phyloP scores from a whole-genome alignment of 1,139 yeast species.

The Taphrina pruni region DNA sequence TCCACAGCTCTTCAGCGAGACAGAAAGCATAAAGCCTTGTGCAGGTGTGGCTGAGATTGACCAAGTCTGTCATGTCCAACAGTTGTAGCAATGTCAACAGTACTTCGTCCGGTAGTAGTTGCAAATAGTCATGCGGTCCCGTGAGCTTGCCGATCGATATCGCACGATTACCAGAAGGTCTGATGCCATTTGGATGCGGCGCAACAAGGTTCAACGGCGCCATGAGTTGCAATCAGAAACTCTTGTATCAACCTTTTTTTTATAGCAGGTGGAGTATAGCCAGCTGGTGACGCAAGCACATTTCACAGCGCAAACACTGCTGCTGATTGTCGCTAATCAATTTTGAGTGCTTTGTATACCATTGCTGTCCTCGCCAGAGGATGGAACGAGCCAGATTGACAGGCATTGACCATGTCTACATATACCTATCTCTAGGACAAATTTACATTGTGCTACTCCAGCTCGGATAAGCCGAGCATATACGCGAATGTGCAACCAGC shows the following conservation, averaged over 20 bases:
- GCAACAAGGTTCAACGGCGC: conserved; percentile 11
- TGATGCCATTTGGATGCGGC: conserved; percentile 40
- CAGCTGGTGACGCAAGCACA: not conserved
- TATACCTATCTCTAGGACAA: no score
- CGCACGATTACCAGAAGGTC: conserved; percentile 38
- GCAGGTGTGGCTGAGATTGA: conserved; percentile 63
- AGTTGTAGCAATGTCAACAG: conserved; percentile 60
- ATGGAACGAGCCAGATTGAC: no score
- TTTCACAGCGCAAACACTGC: no score
- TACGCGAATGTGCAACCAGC: no score
- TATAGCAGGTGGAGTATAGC: not conserved
- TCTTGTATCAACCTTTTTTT: no score
- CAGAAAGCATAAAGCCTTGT: conserved; percentile 72
- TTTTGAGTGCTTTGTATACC: no score
- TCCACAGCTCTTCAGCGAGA: conserved; percentile 82
- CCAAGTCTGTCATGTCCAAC: conserved; percentile 57
- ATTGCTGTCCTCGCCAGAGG: no score
- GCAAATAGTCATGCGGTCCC: not conserved
- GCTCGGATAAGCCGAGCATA: conserved; percentile 2
- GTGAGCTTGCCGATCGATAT: not conserved
- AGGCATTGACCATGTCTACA: no score
- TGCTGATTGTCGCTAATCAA: no score
- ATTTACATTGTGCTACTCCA: no score
- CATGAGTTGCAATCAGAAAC: not conserved
- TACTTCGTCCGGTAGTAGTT: conserved; percentile 50